Conservation (phyloP, 108 stramenopile species). For the Nitzschia sp. region DNA sequence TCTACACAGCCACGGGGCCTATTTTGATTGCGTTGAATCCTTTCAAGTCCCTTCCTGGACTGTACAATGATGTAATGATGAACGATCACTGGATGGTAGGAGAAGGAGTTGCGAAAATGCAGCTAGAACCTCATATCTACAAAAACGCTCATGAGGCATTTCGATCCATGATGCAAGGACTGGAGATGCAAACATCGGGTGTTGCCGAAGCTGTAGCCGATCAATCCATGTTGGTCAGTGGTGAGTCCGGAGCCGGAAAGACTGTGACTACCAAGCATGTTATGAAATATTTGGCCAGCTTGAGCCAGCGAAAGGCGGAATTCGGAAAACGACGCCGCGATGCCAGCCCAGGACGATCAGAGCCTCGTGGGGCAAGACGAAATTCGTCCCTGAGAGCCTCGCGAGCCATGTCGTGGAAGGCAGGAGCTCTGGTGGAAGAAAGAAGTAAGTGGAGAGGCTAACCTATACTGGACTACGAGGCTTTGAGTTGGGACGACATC, state of each 20-base stretch:
- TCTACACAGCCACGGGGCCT: conserved; percentile 93
- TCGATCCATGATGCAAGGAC: conserved; percentile 61
- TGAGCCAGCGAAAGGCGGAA: conserved; percentile 47
- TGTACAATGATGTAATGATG: conserved; percentile 72
- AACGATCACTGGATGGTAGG: conserved; percentile 55
- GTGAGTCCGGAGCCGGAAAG: conserved; percentile 88
- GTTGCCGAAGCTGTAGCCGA: conserved; percentile 17
- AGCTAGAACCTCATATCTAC: conserved; percentile 76
- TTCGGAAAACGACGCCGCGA: background rate
- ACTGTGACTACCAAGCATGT: conserved; percentile 86
- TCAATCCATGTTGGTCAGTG: conserved; percentile 66
- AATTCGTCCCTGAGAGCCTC: background rate
- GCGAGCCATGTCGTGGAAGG: conserved; percentile 17
- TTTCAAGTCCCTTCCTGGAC: conserved; percentile 52
- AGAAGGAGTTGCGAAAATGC: conserved; percentile 12
- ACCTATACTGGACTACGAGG: conserved; percentile 82
- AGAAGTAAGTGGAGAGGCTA: conserved; percentile 72
- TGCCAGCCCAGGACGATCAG: conserved; percentile 44
- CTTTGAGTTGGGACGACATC: conserved; percentile 69
- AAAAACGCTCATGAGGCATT: conserved; percentile 92
- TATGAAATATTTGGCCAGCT: conserved; percentile 80
- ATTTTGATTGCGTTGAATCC: conserved; percentile 93
- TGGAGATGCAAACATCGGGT: conserved; percentile 27
- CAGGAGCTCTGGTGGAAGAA: conserved; percentile 24
- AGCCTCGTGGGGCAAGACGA: background rate